Base-by-base conservation (phyloP, 345 rosid species). In the Aurinia saxatilis region DNA sequence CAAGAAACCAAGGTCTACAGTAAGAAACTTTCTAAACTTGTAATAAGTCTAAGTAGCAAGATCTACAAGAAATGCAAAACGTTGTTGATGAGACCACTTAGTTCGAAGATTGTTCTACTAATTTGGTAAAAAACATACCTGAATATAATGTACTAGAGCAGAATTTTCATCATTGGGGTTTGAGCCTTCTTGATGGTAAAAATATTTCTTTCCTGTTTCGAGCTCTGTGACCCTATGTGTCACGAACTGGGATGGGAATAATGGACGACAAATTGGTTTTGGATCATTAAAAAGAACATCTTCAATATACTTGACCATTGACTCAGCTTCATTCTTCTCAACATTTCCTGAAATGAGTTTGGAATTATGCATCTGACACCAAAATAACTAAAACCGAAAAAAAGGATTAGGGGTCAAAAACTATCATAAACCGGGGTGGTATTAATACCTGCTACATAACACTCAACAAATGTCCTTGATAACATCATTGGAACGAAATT, bases 161-260 rank as follows among this genome's bases (percentile, higher is more conserved):
- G 96, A 91, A 66, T 88, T 91, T 79, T 86, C 90, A 47, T 91
- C 85, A 2, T 46, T 75, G 10, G 88, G 83, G 67, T 91, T 91
- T 72, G 82, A 78, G 72, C 90, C 96, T 48, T 76, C 72, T 44
- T 66, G 70, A 35, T 73, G 75, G 78, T 82, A 86, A 36, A 77
- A 65, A 54, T 78, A 82, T 70, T 61, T 81, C 58, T 21, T 67
- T 61, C 95, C 83, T 65, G 41, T 74, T 58, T 72, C 77, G 15
- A 91, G 98, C 68, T 81, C 74, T 51, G 79, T 60, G 50, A 84
- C 73, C 78, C 92, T 83, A 46, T 74, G 80, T 14, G 92, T 81
- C 57, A 75, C 52, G 76, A 78, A 68, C 77, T 86, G 91, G 13
- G 98, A 88, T 45, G 90, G 82, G 60, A 77, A 77, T 44, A 86